These are phyloP conservation scores for Escallonia rubra DNA, from an alignment of 129 eudicot genomes.

Conservation along the genomic window DNA sequence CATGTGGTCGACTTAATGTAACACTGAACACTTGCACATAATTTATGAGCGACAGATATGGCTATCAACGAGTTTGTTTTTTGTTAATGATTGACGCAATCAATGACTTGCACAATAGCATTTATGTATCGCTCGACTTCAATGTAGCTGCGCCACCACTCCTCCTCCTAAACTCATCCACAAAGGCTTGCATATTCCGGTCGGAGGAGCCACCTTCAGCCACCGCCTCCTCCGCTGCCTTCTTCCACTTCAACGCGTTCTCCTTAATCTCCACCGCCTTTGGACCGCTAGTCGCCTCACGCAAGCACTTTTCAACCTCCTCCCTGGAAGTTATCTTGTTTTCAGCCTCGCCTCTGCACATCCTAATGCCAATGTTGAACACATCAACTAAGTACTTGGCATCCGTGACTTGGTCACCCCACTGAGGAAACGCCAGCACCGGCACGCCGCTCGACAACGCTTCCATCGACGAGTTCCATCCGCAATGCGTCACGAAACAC, in stretches of 20 bases:
- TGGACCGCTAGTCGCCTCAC: slow-evolving; percentile 8
- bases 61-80: no score
- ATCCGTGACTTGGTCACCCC: slow-evolving; percentile 21
- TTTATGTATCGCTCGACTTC: no score
- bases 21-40: no score
- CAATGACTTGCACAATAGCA: no score
- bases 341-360: background rate
- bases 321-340: slow-evolving; percentile 1
- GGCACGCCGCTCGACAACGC: slow-evolving; percentile 17
- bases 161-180: background rate
- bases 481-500: slow-evolving; percentile 28
- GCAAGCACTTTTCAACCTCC: slow-evolving; percentile 14
- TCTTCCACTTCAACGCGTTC: background rate
- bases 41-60: no score
- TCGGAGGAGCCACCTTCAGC: slow-evolving; percentile 2
- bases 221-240: slow-evolving; percentile 13
- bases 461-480: slow-evolving; percentile 23
- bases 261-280: slow-evolving; percentile 4
- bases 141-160: no score
- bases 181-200: slow-evolving; percentile 6
- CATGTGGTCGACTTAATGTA: no score
- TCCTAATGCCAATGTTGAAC: slow-evolving; percentile 11
- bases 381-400: slow-evolving; percentile 15
- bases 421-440: slow-evolving; percentile 11
- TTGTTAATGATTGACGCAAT: no score